These are phyloP conservation scores for Corymbia maculata DNA, from an alignment of 345 rosid genomes.

Conservation along the genomic window DNA sequence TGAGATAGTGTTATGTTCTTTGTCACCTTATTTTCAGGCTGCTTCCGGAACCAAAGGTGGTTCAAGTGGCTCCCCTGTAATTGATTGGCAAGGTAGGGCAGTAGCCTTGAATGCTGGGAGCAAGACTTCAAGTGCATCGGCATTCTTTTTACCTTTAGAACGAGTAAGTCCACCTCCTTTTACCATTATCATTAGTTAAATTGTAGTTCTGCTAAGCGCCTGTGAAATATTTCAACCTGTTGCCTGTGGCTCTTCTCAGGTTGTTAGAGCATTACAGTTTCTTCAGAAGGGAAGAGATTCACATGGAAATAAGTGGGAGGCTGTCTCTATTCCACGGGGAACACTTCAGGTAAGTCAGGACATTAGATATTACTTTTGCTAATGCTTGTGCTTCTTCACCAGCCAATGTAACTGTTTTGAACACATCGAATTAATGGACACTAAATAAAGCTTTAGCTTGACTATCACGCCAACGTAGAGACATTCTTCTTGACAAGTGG, in stretches of 20 bases:
- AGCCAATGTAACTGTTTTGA: not conserved
- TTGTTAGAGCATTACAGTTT: conserved; percentile 70
- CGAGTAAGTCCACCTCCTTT: conserved; percentile 35
- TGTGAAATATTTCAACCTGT: not conserved
- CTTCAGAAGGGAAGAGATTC: conserved; percentile 51
- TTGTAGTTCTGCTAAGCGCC: not conserved
- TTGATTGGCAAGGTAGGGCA: conserved; percentile 92
- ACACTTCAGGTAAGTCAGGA: conserved; percentile 68
- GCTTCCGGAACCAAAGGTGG: conserved; percentile 98
- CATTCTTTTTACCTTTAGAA: conserved; percentile 82
- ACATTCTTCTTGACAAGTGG: not conserved
- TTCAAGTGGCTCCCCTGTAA: conserved; percentile 98
- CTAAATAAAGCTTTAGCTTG: not conserved
- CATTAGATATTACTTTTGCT: conserved; percentile 6
- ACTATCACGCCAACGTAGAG: not conserved
- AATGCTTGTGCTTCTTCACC: not conserved
- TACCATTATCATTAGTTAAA: not conserved
- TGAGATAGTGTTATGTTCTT: not conserved
- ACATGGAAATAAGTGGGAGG: conserved; percentile 44
- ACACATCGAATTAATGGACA: not conserved
- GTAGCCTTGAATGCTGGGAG: conserved; percentile 98
- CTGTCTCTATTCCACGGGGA: conserved; percentile 80
- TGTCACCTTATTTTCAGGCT: conserved; percentile 42
- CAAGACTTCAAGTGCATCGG: conserved; percentile 83
- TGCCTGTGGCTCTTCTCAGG: conserved; percentile 30